A percentile compares a stretch with the other conserved stretches of the same genome.
Conservation (phyloP, 2,329 filamentous ascomycete genomes). For the Helotiales sp. region DNA sequence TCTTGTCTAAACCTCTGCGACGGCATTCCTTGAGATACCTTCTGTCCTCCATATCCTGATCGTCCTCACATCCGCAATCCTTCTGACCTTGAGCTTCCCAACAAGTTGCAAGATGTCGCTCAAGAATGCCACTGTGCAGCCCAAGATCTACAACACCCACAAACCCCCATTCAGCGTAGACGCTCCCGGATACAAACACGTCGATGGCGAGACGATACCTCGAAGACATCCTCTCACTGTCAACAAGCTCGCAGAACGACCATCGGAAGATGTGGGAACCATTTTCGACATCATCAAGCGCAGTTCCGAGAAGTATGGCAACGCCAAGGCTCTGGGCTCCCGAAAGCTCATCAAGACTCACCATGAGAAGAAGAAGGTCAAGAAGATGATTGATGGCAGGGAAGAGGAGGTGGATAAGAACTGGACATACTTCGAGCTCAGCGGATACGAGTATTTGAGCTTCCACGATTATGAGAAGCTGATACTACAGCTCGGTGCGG, state of each 20-base stretch:
- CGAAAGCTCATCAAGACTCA: constrained; percentile 76
- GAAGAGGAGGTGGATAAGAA: constrained; percentile 81
- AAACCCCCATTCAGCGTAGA: constrained; percentile 60
- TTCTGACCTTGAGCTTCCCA: constrained; percentile 13
- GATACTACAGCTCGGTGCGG: constrained; percentile 66
- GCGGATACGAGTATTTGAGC: constrained; percentile 73
- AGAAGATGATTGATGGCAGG: constrained; percentile 81
- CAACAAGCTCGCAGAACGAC: constrained; percentile 55
- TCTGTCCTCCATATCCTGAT: constrained; percentile 1
- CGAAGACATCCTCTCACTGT: constrained; percentile 58
- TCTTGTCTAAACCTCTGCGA: neutral
- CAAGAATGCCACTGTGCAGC: constrained; percentile 33
- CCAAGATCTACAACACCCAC: constrained; percentile 38
- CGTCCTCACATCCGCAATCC: neutral
- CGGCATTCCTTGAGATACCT: neutral
- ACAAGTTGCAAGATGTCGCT: constrained; percentile 31
- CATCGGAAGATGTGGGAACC: constrained; percentile 63
- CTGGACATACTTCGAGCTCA: constrained; percentile 86
- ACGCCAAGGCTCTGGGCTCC: constrained; percentile 65
- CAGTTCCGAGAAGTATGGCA: constrained; percentile 64
- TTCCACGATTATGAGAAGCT: constrained; percentile 78
- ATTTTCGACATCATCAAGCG: constrained; percentile 73
- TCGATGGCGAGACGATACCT: constrained; percentile 70
- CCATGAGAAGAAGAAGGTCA: constrained; percentile 83
- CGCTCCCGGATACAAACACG: constrained; percentile 54